These are phyloP conservation scores for Dipodascus albidus DNA, from an alignment of 805 yeast species.

Conservation along the genomic window DNA sequence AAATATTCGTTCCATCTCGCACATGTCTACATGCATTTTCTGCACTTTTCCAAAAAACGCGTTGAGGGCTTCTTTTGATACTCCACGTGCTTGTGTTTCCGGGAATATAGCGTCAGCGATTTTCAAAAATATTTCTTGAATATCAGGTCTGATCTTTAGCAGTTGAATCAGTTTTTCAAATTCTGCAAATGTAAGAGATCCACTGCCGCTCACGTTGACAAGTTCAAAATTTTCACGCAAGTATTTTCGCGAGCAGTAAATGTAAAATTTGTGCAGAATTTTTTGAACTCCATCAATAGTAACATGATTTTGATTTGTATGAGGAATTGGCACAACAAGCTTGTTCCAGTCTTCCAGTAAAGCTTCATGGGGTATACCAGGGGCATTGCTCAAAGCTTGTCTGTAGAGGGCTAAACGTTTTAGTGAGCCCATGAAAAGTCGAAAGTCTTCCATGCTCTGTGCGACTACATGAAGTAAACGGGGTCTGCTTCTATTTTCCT, in stretches of 20 bases:
- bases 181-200: conserved; percentile 53
- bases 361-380: conserved; percentile 50
- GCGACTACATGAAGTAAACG: conserved; percentile 77
- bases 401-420: conserved; percentile 45
- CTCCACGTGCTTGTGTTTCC: background rate
- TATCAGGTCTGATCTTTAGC: conserved; percentile 55
- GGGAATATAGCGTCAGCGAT: conserved; percentile 8
- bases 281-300: conserved; percentile 58
- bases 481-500: conserved; percentile 45
- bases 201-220: conserved; percentile 40
- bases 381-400: conserved; percentile 48
- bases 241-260: conserved; percentile 49
- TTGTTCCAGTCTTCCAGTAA: conserved; percentile 60
- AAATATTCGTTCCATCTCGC: background rate
- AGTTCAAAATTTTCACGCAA: conserved; percentile 39
- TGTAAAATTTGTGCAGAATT: conserved; percentile 56
- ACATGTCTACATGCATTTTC: background rate
- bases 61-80: background rate
- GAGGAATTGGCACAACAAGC: conserved; percentile 26
- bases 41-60: background rate
- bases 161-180: conserved; percentile 65
- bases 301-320: conserved; percentile 20
- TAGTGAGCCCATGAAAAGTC: conserved; percentile 44
- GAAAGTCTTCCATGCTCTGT: conserved; percentile 36
- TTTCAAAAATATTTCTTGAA: conserved; percentile 37